Conservation (phyloP, 2,329 filamentous ascomycete genomes). For the Gnomoniopsis smithogilvyi region DNA sequence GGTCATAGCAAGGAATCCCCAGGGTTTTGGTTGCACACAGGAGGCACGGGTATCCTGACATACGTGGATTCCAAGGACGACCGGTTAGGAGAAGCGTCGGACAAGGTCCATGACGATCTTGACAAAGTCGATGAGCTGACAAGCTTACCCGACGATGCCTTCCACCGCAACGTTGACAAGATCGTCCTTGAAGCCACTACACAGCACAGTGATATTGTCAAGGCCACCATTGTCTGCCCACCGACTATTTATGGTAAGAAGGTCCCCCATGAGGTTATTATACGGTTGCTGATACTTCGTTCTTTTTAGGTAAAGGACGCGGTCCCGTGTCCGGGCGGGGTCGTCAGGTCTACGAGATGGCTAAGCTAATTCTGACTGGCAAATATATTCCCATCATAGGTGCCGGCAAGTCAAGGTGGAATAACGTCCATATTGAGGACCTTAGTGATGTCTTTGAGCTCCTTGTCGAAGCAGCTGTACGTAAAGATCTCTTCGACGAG, state of each 20-base stretch:
- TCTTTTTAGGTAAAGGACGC: constrained; percentile 41
- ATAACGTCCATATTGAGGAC: constrained; percentile 50
- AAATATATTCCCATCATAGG: constrained; percentile 42
- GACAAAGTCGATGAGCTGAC: constrained; percentile 54
- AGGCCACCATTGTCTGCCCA: constrained; percentile 43
- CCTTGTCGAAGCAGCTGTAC: constrained; percentile 50
- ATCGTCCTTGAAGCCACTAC: constrained; percentile 49
- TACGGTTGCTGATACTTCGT: constrained; percentile 34
- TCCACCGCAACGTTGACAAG: constrained; percentile 67
- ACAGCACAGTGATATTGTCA: constrained; percentile 33
- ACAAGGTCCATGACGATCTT: constrained; percentile 55
- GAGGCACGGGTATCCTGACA: constrained; percentile 45
- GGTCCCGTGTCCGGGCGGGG: constrained; percentile 30
- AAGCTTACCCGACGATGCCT: constrained; percentile 51
- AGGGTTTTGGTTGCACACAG: constrained; percentile 48
- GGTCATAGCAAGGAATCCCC: constrained; percentile 41
- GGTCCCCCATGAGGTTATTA: constrained; percentile 41
- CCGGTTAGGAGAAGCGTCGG: constrained; percentile 41
- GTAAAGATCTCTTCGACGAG: constrained; percentile 52
- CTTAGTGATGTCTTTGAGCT: constrained; percentile 39
- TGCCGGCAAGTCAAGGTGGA: constrained; percentile 45
- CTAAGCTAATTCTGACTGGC: constrained; percentile 36
- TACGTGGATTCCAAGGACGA: constrained; percentile 37
- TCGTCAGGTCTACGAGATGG: constrained; percentile 45
- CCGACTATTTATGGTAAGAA: constrained; percentile 47